Conservation (phyloP, 257 asterid genomes). For the Solanum sejunctum region DNA sequence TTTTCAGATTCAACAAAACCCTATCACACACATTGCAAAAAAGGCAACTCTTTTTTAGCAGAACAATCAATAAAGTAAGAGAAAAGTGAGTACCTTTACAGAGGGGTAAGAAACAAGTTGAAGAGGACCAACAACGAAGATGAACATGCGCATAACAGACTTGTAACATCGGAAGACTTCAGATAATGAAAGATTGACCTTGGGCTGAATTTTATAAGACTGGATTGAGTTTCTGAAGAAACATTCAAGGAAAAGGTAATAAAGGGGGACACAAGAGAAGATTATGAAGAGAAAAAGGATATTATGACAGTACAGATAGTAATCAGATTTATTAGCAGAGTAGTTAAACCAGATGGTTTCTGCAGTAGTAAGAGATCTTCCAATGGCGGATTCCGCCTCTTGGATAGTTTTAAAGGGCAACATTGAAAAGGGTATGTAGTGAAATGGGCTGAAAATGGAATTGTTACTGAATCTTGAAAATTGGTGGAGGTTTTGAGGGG, state of each 20-base stretch:
- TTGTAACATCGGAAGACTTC: conserved; percentile 62
- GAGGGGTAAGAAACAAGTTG: conserved; percentile 85
- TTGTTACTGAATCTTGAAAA: not conserved
- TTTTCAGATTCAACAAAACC: not conserved
- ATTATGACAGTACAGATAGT: conserved; percentile 81
- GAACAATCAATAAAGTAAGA: not conserved
- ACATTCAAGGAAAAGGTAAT: conserved; percentile 50
- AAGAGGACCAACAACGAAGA: conserved; percentile 82
- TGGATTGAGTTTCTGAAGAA: conserved; percentile 22
- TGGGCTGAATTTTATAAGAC: conserved; percentile 72
- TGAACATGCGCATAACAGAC: conserved; percentile 81
- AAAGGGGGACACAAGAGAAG: conserved; percentile 69
- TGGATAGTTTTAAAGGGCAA: conserved; percentile 65
- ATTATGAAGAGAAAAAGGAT: conserved; percentile 68
- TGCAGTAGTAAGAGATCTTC: conserved; percentile 54
- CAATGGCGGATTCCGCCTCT: conserved; percentile 70
- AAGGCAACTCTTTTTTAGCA: not conserved
- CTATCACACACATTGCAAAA: not conserved
- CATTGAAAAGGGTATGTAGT: conserved; percentile 22
- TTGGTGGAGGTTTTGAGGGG: not conserved
- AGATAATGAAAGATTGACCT: conserved; percentile 45
- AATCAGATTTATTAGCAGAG: conserved; percentile 81
- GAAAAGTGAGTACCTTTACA: conserved; percentile 32
- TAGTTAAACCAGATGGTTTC: conserved; percentile 81
- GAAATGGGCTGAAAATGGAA: not conserved